phyloP scores from a whole-genome alignment of 1,284 basidiomycete genomes.

The Stygiomarasmius scandens region DNA sequence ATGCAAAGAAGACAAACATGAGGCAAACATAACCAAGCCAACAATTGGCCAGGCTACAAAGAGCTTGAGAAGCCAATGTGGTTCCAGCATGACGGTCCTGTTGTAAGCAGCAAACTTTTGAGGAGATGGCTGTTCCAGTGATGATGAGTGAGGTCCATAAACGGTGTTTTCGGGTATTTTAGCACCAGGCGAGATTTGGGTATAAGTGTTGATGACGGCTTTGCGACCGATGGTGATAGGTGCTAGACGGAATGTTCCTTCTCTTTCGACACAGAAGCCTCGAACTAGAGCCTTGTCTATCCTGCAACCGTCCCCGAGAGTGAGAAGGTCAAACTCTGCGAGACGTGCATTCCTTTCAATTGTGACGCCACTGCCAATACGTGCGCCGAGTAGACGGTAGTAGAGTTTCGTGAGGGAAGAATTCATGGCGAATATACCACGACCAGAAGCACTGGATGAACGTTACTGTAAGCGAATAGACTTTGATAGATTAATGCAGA shows the following conservation, averaged over 20 bases:
- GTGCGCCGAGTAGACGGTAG: slow-evolving; percentile 48
- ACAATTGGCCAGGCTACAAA: slow-evolving; percentile 45
- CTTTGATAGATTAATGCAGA: not conserved
- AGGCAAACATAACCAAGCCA: slow-evolving; percentile 25
- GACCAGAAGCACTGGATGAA: slow-evolving; percentile 37
- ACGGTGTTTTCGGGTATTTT: slow-evolving; percentile 38
- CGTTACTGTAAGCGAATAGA: too few relatives aligned
- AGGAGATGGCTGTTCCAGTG: slow-evolving; percentile 40
- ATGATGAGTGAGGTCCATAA: slow-evolving; percentile 49
- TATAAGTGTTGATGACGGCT: slow-evolving; percentile 46
- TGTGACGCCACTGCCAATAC: slow-evolving; percentile 41
- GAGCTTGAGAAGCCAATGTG: slow-evolving; percentile 33
- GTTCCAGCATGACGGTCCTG: slow-evolving; percentile 35
- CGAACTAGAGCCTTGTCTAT: slow-evolving; percentile 43
- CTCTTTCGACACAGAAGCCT: slow-evolving; percentile 49
- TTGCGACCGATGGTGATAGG: slow-evolving; percentile 39
- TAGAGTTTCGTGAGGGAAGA: slow-evolving; percentile 40
- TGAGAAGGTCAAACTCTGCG: slow-evolving; percentile 46
- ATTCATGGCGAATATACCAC: slow-evolving; percentile 44
- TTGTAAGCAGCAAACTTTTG: slow-evolving; percentile 40
- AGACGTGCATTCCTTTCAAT: slow-evolving; percentile 41
- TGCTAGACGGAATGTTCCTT: slow-evolving; percentile 44
- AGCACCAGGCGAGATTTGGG: slow-evolving; percentile 44
- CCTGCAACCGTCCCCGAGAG: slow-evolving; percentile 42
- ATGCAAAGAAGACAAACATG: slow-evolving; percentile 17